phyloP scores from a whole-genome alignment of 495 filamentous ascomycete species.

The Penicillium roqueforti region DNA sequence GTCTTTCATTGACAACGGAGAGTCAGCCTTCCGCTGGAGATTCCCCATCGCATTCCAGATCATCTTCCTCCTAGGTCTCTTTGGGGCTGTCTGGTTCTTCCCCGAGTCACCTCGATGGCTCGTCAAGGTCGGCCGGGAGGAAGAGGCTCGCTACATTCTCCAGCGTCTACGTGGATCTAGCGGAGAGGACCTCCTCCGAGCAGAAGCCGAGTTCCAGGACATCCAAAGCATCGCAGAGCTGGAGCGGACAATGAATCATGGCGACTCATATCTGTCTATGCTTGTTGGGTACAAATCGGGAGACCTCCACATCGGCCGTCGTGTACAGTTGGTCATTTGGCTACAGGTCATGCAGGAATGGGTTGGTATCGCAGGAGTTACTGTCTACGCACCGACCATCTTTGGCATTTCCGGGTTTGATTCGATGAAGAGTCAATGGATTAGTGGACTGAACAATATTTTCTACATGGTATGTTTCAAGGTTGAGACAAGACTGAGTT shows the following conservation, averaged over 20 bases:
- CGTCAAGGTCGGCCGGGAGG: slow-evolving; percentile 56
- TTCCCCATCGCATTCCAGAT: slow-evolving; percentile 73
- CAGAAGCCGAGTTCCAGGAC: slow-evolving; percentile 60
- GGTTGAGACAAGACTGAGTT: neutral
- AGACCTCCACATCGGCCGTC: slow-evolving; percentile 59
- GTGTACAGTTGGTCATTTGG: slow-evolving; percentile 68
- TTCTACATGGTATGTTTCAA: slow-evolving; percentile 48
- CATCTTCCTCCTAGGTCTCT: slow-evolving; percentile 52
- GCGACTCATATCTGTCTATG: slow-evolving; percentile 58
- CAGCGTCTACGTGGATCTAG: slow-evolving; percentile 56
- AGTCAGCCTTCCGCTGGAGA: slow-evolving; percentile 57
- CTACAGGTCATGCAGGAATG: slow-evolving; percentile 71
- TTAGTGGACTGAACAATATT: slow-evolving; percentile 64
- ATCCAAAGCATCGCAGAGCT: slow-evolving; percentile 56
- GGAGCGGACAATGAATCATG: slow-evolving; percentile 48
- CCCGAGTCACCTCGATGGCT: slow-evolving; percentile 65
- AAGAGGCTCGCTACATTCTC: slow-evolving; percentile 60
- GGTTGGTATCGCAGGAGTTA: slow-evolving; percentile 69
- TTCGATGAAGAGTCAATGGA: slow-evolving; percentile 59
- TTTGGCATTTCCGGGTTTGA: slow-evolving; percentile 63
- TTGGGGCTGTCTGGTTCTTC: slow-evolving; percentile 54
- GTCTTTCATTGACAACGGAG: slow-evolving; percentile 53
- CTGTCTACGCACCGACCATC: slow-evolving; percentile 63
- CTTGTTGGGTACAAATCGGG: slow-evolving; percentile 59
- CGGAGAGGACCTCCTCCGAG: slow-evolving; percentile 48